These are phyloP conservation scores for Zygosaccharomyces sapae DNA, from an alignment of 1,139 yeast genomes.

Conservation along the genomic window DNA sequence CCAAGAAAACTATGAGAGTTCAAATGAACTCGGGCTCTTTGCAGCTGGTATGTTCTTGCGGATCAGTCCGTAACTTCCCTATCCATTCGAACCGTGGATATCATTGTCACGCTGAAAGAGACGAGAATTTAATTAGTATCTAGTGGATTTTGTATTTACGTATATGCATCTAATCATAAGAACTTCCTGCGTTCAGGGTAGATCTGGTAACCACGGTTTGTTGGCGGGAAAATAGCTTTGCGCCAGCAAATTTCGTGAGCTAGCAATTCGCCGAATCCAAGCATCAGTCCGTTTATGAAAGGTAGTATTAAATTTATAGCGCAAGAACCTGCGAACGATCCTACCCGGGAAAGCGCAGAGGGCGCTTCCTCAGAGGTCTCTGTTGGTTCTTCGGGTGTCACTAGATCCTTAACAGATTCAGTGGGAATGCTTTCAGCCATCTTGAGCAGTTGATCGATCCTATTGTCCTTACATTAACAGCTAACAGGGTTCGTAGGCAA, in stretches of 20 bases:
- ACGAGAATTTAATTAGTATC: constrained; percentile 16
- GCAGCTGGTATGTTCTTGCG: constrained; percentile 29
- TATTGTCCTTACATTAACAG: not conserved
- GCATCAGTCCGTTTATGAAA: constrained; percentile 89
- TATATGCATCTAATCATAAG: constrained; percentile 8
- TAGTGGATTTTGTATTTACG: not conserved
- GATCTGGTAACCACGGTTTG: constrained; percentile 38
- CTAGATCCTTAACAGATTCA: not conserved
- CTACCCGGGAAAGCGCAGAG: constrained; percentile 5
- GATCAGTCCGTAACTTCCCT: constrained; percentile 25
- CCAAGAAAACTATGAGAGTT: constrained; percentile 14
- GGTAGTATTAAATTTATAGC: constrained; percentile 80
- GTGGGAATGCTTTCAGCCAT: constrained; percentile 4
- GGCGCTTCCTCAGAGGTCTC: constrained; percentile 1
- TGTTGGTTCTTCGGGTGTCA: not conserved
- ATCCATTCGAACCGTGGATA: constrained; percentile 26
- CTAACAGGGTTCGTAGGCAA: too few species aligned
- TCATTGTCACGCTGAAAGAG: constrained; percentile 24
- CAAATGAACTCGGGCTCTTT: constrained; percentile 7
- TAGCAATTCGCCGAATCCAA: constrained; percentile 92
- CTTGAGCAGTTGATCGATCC: not conserved
- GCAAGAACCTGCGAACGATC: constrained; percentile 38
- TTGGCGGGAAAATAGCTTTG: constrained; percentile 46
- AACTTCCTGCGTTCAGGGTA: constrained; percentile 27
- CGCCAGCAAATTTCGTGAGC: constrained; percentile 90